Conservation (phyloP, 345 rosid species). For the Turritis glabra region DNA sequence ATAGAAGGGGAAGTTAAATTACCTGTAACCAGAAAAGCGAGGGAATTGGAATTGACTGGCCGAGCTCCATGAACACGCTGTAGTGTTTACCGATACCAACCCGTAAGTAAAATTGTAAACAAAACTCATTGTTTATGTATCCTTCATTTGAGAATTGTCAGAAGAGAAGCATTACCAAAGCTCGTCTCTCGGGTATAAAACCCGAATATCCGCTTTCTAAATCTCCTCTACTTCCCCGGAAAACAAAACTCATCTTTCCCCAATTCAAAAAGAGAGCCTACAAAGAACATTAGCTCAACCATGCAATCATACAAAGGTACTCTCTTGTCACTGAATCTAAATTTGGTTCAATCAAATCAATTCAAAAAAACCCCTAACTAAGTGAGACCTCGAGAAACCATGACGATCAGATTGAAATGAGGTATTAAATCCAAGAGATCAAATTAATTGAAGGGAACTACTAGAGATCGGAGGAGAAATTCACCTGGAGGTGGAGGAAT, state of each 20-base stretch:
- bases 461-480: conserved; percentile 24
- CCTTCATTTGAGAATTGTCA: background rate
- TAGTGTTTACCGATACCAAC: background rate
- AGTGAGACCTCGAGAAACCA: conserved; percentile 6
- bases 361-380: background rate
- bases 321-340: background rate
- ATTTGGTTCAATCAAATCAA: background rate
- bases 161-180: conserved; percentile 55
- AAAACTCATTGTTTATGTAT: background rate
- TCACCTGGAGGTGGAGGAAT: conserved; percentile 31
- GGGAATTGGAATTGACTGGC: conserved; percentile 79
- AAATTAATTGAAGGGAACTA: background rate
- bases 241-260: conserved; percentile 74
- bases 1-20: conserved; percentile 14
- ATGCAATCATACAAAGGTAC: background rate
- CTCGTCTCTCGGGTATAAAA: conserved; percentile 67
- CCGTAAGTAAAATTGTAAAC: conserved; percentile 12
- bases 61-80: conserved; percentile 89
- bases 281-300: background rate
- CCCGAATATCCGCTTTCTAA: conserved; percentile 75
- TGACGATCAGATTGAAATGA: conserved; percentile 1
- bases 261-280: conserved; percentile 29
- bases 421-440: background rate
- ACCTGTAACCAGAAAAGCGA: conserved; percentile 96
- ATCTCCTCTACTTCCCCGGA: conserved; percentile 81